These are phyloP conservation scores for Fusarium sp. DNA, from an alignment of 2,329 filamentous ascomycete genomes.

Conservation along the genomic window DNA sequence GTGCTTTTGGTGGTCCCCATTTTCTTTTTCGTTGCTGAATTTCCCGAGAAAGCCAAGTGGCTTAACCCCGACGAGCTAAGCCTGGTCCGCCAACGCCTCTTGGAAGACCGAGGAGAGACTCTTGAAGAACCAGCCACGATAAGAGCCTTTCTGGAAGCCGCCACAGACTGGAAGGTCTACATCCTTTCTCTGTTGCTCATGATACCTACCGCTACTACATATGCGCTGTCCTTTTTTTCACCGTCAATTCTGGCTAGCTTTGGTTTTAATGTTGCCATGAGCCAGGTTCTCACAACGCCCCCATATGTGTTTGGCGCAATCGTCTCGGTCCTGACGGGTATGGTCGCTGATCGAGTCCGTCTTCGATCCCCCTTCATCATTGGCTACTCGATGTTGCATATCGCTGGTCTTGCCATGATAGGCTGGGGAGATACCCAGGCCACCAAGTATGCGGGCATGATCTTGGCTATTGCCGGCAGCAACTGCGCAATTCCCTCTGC, in stretches of 20 bases:
- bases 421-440: not conserved
- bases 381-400: not conserved
- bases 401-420: not conserved
- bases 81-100: not conserved
- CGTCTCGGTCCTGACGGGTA: not conserved
- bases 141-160: not conserved
- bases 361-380: not conserved
- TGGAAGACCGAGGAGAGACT: not conserved
- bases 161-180: constrained; percentile 5
- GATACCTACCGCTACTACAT: not conserved
- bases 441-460: not conserved
- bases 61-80: not conserved
- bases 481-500: not conserved
- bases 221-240: not conserved
- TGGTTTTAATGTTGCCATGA: not conserved
- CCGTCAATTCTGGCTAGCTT: constrained; percentile 3
- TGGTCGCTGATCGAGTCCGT: not conserved
- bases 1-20: not conserved
- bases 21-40: not conserved
- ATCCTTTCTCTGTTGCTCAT: not conserved
- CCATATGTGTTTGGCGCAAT: not conserved
- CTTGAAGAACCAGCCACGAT: not conserved
- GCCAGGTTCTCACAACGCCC: not conserved
- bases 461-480: not conserved
- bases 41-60: constrained; percentile 7